Percentiles rank a stretch among this genome's conserved stretches.
Evolutionary conservation across 805 yeast genomes (phyloP).

Genomic region (Zygoascus flipseniorum): DNA sequence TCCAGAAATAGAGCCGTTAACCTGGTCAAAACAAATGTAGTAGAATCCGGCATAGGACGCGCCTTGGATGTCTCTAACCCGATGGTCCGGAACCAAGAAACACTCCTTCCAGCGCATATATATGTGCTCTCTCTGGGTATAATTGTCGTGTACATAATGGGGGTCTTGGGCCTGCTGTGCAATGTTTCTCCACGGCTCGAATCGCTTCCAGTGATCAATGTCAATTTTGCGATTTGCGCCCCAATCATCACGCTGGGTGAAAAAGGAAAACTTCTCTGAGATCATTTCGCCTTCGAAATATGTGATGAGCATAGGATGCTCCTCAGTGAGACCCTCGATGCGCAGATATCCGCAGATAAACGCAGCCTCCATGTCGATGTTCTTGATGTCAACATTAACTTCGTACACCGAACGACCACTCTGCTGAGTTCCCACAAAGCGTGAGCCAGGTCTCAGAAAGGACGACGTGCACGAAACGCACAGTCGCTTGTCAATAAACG

Average conservation of each 20-base stretch:
- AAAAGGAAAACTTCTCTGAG: slow-evolving; percentile 50
- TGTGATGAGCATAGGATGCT: slow-evolving; percentile 57
- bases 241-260: slow-evolving; percentile 53
- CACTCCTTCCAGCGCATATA: slow-evolving; percentile 96
- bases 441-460: slow-evolving; percentile 53
- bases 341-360: slow-evolving; percentile 51
- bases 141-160: slow-evolving; percentile 25
- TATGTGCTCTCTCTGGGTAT: slow-evolving; percentile 38
- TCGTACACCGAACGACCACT: slow-evolving; percentile 58
- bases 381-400: slow-evolving; percentile 59
- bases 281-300: slow-evolving; percentile 67
- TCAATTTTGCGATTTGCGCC: slow-evolving; percentile 53
- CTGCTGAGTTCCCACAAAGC: slow-evolving; percentile 60
- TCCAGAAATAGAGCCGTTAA: slow-evolving; percentile 69
- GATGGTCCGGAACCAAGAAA: slow-evolving; percentile 74
- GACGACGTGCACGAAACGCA: slow-evolving; percentile 23
- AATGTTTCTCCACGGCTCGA: slow-evolving; percentile 36
- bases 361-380: slow-evolving; percentile 53
- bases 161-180: slow-evolving; percentile 21
- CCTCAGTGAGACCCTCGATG: slow-evolving; percentile 52
- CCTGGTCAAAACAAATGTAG: slow-evolving; percentile 73
- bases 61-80: slow-evolving; percentile 48
- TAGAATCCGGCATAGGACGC: slow-evolving; percentile 93
- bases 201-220: slow-evolving; percentile 59
- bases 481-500: slow-evolving; percentile 6